Base-by-base conservation (phyloP, 1,284 basidiomycete genomes). In the Malassezia nana region DNA sequence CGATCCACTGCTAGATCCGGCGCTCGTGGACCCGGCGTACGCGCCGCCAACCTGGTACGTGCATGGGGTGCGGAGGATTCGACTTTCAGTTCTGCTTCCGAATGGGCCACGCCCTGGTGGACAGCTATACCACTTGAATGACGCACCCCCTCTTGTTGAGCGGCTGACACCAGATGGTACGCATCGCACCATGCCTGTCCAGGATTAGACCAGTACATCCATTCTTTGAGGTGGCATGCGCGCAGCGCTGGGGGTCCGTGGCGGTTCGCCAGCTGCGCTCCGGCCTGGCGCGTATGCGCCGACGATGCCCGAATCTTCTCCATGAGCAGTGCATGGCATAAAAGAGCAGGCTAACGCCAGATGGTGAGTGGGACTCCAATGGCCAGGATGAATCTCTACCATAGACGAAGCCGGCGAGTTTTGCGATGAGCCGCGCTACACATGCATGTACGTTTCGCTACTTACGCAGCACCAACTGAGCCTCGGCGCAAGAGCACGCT, bases 161-260 rank as follows among this genome's bases (percentile, higher is more conserved):
- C 28, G 13, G 29, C 46, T 41, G 26, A 49, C 46, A 20, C 25
- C 18, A 29, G 15, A 45, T 33, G 38, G 44, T 52, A 46, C 44
- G 50, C 38, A 52, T 47, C 22, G 12, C 3, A 15, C 16, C 43
- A 25, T 24, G 29, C 43, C 47, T 42, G 53, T 55, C 54, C 54
- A 42, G 54, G 54, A 56, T 56, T 56, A 56, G 26, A 55, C 38
- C 38, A 55, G 54, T 51, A 51, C 54, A 56, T 56, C 54, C 54
- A 56, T 56, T 56, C 54, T 56, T 56, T 56, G 54, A 56, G 54
- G 28, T 25, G 18, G 46, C 25, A 10, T n/a, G 28, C 16, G 10
- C 25, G 22, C 9, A 18, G 29, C 32, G 28, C 5, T 42, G 12
- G 38, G 39, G 39, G 52, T 40, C 46, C 46, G 46, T 49, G 46